Conservation (phyloP, 1,284 basidiomycete genomes). For the Agroathelia rolfsii region DNA sequence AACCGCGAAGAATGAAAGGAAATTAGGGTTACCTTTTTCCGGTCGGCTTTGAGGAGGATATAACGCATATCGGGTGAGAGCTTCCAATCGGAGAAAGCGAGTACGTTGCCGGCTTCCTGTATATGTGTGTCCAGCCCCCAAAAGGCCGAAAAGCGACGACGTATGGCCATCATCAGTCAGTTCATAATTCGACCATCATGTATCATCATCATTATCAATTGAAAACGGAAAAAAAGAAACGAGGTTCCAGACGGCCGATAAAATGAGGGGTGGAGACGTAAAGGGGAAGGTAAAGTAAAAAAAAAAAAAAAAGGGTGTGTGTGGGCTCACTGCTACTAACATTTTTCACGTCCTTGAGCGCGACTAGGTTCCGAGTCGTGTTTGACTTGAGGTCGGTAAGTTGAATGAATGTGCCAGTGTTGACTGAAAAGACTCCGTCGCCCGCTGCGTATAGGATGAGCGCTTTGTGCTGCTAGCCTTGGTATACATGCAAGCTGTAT, state of each 20-base stretch:
- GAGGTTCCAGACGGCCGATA: no score
- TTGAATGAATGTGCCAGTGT: conserved; percentile 52
- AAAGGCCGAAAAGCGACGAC: no score
- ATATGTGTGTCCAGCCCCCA: no score
- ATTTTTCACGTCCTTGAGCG: conserved; percentile 48
- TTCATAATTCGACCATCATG: no score
- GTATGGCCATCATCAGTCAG: no score
- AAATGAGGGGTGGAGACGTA: conserved; percentile 4
- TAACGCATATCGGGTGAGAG: conserved; percentile 84
- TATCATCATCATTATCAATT: no score
- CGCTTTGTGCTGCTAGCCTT: conserved; percentile 1
- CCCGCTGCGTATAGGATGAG: conserved; percentile 44
- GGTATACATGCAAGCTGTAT: no score
- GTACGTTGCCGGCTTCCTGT: conserved; percentile 45
- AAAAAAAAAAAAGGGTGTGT: background rate
- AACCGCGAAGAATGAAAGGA: conserved; percentile 2
- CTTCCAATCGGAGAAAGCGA: conserved; percentile 59
- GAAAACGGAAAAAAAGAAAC: no score
- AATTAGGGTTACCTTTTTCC: conserved; percentile 45
- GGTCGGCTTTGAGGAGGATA: conserved; percentile 70
- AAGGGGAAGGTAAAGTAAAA: conserved; percentile 1
- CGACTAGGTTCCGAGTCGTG: conserved; percentile 52
- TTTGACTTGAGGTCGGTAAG: conserved; percentile 77
- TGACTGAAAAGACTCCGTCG: conserved; percentile 80
- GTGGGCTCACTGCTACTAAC: conserved; percentile 35